These are phyloP conservation scores for Saccharomycopsis sp. DNA, from an alignment of 805 yeast genomes.

Conservation along the genomic window DNA sequence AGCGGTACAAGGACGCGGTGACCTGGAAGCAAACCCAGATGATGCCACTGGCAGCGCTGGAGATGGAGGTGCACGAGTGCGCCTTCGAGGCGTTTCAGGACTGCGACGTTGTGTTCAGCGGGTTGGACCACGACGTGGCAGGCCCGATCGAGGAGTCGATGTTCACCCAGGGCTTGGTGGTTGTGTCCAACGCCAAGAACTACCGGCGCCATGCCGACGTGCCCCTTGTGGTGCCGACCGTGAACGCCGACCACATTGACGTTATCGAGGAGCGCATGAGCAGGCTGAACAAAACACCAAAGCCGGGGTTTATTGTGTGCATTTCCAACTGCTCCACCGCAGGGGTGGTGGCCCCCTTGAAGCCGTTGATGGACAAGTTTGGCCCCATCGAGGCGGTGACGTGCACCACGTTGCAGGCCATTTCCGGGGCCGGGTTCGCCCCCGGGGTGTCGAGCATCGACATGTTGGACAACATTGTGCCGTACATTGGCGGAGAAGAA, in stretches of 20 bases:
- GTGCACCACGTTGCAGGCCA: conserved; percentile 91
- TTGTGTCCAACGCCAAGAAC: conserved; percentile 93
- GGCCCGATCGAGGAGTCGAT: conserved; percentile 87
- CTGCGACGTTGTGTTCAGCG: conserved; percentile 92
- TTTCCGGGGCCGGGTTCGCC: conserved; percentile 96
- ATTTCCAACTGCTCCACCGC: conserved; percentile 98
- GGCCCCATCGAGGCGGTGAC: conserved; percentile 87
- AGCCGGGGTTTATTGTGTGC: conserved; percentile 82
- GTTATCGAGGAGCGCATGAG: conserved; percentile 54
- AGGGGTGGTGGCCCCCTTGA: conserved; percentile 91
- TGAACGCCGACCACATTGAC: conserved; percentile 82
- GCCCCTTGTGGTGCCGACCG: conserved; percentile 91
- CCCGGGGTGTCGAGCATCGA: conserved; percentile 98
- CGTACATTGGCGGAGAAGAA: conserved; percentile 93
- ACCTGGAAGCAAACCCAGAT: conserved; percentile 89
- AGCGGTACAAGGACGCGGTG: conserved; percentile 72
- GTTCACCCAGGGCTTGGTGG: conserved; percentile 69
- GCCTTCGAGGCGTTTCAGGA: conserved; percentile 65
- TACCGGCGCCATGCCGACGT: conserved; percentile 82
- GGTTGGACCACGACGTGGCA: conserved; percentile 87
- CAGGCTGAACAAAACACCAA: conserved; percentile 48
- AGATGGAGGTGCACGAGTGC: conserved; percentile 69
- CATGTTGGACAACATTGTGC: conserved; percentile 87
- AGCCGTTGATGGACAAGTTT: conserved; percentile 81
- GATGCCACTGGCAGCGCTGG: conserved; percentile 60